Percentiles rank a stretch among this genome's conserved stretches.
phyloP scores from a whole-genome alignment of 2,329 filamentous ascomycete species.

The Aureobasidium vineae region DNA sequence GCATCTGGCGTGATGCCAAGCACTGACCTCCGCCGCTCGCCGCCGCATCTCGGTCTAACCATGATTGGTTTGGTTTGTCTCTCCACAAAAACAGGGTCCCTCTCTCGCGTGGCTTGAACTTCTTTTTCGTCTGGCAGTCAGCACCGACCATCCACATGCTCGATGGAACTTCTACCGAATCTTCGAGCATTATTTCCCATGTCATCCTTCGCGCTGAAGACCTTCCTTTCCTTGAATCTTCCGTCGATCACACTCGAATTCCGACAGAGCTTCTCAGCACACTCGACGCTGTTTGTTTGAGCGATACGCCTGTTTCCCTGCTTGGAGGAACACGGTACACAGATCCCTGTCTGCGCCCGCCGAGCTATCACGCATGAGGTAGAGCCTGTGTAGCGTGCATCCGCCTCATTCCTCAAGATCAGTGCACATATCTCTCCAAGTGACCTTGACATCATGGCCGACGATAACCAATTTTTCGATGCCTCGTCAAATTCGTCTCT shows the following conservation, averaged over 20 bases:
- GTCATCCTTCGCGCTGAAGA: background rate
- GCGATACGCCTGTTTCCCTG: background rate
- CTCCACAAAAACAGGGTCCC: constrained; percentile 5
- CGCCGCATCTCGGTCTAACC: background rate
- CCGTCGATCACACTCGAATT: background rate
- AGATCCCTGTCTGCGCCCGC: constrained; percentile 13
- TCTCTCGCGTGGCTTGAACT: constrained; percentile 8
- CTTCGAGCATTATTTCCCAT: constrained; percentile 1
- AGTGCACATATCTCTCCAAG: constrained; percentile 9
- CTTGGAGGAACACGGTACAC: background rate
- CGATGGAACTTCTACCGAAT: background rate
- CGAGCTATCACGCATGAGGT: constrained; percentile 18
- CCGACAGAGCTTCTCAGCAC: background rate
- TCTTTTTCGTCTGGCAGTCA: background rate
- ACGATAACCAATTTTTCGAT: constrained; percentile 18
- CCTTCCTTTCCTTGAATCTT: no score
- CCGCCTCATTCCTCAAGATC: constrained; percentile 20
- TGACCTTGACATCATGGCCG: constrained; percentile 26
- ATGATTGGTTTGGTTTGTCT: background rate
- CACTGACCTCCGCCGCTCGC: constrained; percentile 12
- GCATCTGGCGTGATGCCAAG: constrained; percentile 22
- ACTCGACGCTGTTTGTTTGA: background rate
- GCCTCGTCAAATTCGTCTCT: background rate
- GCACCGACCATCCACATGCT: constrained; percentile 13
- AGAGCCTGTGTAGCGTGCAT: constrained; percentile 23